Evolutionary conservation across 495 filamentous ascomycete genomes (phyloP), one percentile per base, ranked within the genome.

Genomic region (Penicillium egyptiacum): DNA sequence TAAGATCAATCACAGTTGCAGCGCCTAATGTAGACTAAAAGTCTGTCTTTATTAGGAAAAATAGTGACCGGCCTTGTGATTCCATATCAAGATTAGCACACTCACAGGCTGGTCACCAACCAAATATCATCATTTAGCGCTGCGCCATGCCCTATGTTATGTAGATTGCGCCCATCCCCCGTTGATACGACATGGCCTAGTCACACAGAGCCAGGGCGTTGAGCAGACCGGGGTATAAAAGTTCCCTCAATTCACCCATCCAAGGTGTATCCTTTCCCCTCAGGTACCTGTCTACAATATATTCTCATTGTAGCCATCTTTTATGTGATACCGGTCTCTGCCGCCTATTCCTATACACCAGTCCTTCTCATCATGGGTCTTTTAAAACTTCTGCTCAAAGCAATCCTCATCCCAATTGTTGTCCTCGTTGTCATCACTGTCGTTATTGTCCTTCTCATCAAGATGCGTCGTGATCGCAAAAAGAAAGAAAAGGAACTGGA

Each of bases 371-470:
- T 19, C 23, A 59, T 59, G 57, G 57, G 57, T 28, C 50, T 59
- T 9, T 2, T 59, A 4, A 59, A 43, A 28, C 26, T 59, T 25
- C 20, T 59, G 4, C 50, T 59, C 23, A 59, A 59, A 41, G 57
- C 44, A 8, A 59, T 59, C 37, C 39, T 59, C 20, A 59, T 59
- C 17, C 57, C 57, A 10, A 49, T 59, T 11, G 28, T 59, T 20
- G 19, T 50, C 26, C 4, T 59, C 26, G n/a, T 55, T 16, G 57
- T 59, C 12, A 48, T 59, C 10, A 26, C 12, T 16, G 37, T 59
- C 1, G 42, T 30, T 17, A 14, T 48, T 22, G 20, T 55, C 1
- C 11, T 54, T 12, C 22, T 26, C 11, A 30, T 59, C 14, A 59
- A 59, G 11, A 55, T 59, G 19, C 57, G 35, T 4, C 50, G 50